Conservation (phyloP, 805 yeast genomes). For the Wickerhamomyces hampshirensis region DNA sequence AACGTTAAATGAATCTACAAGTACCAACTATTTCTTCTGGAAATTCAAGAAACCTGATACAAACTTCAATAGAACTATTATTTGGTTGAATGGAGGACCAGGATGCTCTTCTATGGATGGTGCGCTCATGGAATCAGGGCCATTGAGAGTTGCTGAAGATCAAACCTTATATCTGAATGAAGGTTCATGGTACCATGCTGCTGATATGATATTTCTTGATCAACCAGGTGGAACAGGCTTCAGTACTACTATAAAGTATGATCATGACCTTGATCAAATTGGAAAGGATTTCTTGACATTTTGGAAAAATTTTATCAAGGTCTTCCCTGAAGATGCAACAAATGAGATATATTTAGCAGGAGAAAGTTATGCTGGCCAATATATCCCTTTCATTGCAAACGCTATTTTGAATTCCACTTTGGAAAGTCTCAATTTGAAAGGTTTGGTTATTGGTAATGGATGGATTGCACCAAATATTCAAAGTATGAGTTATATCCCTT, state of each 20-base stretch:
- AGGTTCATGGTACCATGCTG: conserved; percentile 82
- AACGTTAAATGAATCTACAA: conserved; percentile 12
- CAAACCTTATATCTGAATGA: conserved; percentile 47
- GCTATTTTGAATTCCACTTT: conserved; percentile 48
- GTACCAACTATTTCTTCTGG: conserved; percentile 26
- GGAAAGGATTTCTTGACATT: conserved; percentile 61
- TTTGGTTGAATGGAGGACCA: conserved; percentile 98
- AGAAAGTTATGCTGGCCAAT: conserved; percentile 96
- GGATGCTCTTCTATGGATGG: conserved; percentile 99
- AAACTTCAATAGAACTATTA: conserved; percentile 40
- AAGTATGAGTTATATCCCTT: conserved; percentile 75
- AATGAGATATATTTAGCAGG: conserved; percentile 82
- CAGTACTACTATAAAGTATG: conserved; percentile 56
- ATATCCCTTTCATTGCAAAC: conserved; percentile 81
- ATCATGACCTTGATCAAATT: conserved; percentile 50
- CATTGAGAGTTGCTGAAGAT: conserved; percentile 54
- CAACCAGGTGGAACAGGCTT: conserved; percentile 96
- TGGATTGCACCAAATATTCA: conserved; percentile 91
- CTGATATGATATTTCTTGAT: conserved; percentile 81
- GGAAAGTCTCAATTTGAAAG: conserved; percentile 43
- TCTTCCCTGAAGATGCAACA: conserved; percentile 66
- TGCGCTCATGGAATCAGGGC: conserved; percentile 88
- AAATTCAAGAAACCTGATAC: conserved; percentile 18
- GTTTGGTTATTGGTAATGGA: conserved; percentile 83
- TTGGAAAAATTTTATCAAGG: conserved; percentile 55